A percentile compares a stretch with the other conserved stretches of the same genome.
These are phyloP conservation scores for Crassisporium funariophilum DNA, from an alignment of 768 basidiomycete genomes.

Conservation along the genomic window DNA sequence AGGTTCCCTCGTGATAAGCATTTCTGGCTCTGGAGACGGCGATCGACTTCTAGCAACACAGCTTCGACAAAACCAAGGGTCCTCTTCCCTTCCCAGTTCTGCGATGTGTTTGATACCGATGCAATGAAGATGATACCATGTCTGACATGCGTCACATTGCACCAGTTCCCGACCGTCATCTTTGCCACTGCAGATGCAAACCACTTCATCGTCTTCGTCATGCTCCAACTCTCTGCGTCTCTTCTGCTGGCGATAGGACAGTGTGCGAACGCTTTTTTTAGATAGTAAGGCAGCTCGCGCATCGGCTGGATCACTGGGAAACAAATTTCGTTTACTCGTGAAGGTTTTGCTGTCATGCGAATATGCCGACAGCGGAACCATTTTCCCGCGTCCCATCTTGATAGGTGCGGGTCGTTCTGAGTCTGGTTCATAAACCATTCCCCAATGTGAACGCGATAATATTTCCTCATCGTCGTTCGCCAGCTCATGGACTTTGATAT, in stretches of 20 bases:
- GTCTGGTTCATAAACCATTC: conserved; percentile 30
- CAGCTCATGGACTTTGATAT: conserved; percentile 17
- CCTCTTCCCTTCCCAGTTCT: conserved; percentile 75
- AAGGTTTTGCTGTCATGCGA: conserved; percentile 28
- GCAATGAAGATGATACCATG: conserved; percentile 83
- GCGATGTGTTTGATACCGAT: conserved; percentile 67
- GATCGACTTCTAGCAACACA: conserved; percentile 50
- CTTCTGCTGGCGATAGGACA: conserved; percentile 55
- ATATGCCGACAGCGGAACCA: conserved; percentile 53
- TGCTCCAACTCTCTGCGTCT: conserved; percentile 36
- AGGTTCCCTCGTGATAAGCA: conserved; percentile 50
- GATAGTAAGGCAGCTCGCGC: conserved; percentile 73
- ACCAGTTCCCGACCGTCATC: conserved; percentile 79
- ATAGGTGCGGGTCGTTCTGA: conserved; percentile 28
- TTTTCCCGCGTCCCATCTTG: conserved; percentile 58
- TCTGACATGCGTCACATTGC: conserved; percentile 79
- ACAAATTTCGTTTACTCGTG: conserved; percentile 32
- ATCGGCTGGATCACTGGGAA: conserved; percentile 74
- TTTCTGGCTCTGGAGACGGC: conserved; percentile 37
- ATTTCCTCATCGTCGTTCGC: conserved; percentile 27
- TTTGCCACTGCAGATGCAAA: conserved; percentile 67
- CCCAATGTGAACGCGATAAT: conserved; percentile 31
- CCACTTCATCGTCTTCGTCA: conserved; percentile 44
- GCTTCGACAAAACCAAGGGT: conserved; percentile 74
- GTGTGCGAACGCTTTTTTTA: conserved; percentile 65